Conservation (phyloP, 495 filamentous ascomycete genomes). For the Melanomma pulvis-pyrius region DNA sequence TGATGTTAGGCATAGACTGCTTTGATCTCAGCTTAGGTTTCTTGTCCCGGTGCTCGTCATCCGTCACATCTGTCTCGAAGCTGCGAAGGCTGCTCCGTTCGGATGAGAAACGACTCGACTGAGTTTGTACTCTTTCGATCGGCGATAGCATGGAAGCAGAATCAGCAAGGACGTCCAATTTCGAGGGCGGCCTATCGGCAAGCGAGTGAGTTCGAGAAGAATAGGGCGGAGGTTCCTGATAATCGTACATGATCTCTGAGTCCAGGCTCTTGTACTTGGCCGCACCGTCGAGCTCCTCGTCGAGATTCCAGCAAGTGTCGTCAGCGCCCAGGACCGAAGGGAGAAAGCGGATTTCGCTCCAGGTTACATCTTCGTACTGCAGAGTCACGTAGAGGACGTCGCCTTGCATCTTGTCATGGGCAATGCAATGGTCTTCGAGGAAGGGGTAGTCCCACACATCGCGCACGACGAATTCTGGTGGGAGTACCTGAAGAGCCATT, state of each 20-base stretch:
- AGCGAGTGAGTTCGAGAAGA: constrained; percentile 37
- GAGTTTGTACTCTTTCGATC: constrained; percentile 19
- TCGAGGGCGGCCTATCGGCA: constrained; percentile 31
- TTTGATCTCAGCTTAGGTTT: constrained; percentile 38
- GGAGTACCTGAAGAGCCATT: constrained; percentile 33
- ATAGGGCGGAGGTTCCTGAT: constrained; percentile 42
- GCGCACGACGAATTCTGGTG: constrained; percentile 29
- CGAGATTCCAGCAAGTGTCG: constrained; percentile 39
- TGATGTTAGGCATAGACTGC: constrained; percentile 35
- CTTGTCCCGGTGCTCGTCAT: constrained; percentile 40
- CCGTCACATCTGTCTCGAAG: constrained; percentile 38
- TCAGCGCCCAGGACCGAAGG: constrained; percentile 31
- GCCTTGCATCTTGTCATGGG: constrained; percentile 41
- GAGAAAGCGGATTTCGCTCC: constrained; percentile 39
- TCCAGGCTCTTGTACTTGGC: constrained; percentile 37
- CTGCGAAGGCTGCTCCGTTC: constrained; percentile 37
- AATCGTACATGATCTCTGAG: constrained; percentile 41
- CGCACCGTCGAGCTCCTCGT: constrained; percentile 37
- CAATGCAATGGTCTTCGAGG: constrained; percentile 42
- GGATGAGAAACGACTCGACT: constrained; percentile 19
- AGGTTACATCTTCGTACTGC: constrained; percentile 37
- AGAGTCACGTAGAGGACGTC: constrained; percentile 41
- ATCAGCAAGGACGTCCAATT: constrained; percentile 37
- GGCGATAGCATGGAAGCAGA: constrained; percentile 32
- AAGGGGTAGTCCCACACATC: constrained; percentile 42